These are phyloP conservation scores for Fusarium avenaceum DNA, from an alignment of 2,329 filamentous ascomycete genomes.

Conservation along the genomic window DNA sequence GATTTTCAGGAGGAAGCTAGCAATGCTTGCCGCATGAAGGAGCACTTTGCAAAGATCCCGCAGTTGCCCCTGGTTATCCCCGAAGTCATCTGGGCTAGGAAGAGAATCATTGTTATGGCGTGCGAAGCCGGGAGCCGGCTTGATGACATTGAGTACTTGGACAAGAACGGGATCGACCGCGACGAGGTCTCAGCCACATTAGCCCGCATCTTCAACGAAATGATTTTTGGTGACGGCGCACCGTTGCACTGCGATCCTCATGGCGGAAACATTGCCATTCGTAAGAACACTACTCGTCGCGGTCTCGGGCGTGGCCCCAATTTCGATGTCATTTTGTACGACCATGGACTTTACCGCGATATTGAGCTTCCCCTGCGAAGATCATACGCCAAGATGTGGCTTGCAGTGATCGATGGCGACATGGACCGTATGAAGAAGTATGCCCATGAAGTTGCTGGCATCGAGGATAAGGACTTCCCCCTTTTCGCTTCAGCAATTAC, in stretches of 20 bases:
- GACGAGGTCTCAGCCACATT: conserved; percentile 95
- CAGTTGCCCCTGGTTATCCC: conserved; percentile 89
- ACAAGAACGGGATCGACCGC: conserved; percentile 87
- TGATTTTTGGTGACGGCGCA: conserved; percentile 94
- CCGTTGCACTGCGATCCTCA: conserved; percentile 97
- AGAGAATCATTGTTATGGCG: conserved; percentile 95
- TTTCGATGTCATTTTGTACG: conserved; percentile 96
- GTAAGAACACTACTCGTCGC: conserved; percentile 74
- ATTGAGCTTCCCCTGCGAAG: conserved; percentile 84
- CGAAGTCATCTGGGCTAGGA: conserved; percentile 88
- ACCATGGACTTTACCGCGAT: conserved; percentile 95
- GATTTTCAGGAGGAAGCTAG: conserved; percentile 88
- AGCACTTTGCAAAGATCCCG: conserved; percentile 82
- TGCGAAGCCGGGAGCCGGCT: conserved; percentile 87
- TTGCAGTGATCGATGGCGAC: conserved; percentile 93
- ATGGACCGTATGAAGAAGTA: conserved; percentile 89
- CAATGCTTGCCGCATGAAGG: conserved; percentile 83
- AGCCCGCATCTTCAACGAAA: conserved; percentile 96
- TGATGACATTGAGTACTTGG: conserved; percentile 90
- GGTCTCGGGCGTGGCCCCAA: conserved; percentile 71
- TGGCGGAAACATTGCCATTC: conserved; percentile 94
- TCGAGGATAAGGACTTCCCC: conserved; percentile 90
- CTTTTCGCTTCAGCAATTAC: conserved; percentile 97
- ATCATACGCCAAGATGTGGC: conserved; percentile 96
- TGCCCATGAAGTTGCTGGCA: conserved; percentile 87